These are phyloP conservation scores for Dipodascus albidus DNA, from an alignment of 805 yeast species.

Conservation along the genomic window DNA sequence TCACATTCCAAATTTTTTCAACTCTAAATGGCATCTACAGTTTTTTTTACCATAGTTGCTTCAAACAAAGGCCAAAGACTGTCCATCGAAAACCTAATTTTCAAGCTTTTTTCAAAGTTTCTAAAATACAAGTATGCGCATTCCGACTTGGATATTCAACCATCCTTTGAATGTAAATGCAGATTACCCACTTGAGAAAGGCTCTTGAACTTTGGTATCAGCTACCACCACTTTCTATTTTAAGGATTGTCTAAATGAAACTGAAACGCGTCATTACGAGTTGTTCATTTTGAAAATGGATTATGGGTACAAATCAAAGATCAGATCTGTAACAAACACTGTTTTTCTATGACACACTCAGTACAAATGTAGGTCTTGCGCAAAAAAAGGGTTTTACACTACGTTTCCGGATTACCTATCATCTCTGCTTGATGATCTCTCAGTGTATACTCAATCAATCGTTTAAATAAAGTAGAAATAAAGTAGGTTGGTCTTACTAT, in stretches of 20 bases:
- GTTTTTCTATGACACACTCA: not conserved
- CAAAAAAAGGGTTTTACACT: not conserved
- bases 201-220: no score
- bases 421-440: not conserved
- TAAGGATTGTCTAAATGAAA: no score
- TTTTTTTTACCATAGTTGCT: not conserved
- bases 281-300: not conserved
- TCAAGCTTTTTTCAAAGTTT: no score
- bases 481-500: no score
- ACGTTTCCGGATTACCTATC: not conserved
- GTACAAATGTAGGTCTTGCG: not conserved
- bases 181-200: no score
- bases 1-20: not conserved
- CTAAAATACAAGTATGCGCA: no score
- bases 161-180: no score
- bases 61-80: not conserved
- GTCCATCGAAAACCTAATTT: no score
- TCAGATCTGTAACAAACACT: not conserved
- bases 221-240: not conserved
- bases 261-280: not conserved
- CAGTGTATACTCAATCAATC: no score
- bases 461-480: no score
- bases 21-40: not conserved
- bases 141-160: no score
- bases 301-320: no score